Evolutionary conservation across 73 alveolate species (phyloP).

Genomic region (Paramecium primaurelia): DNA sequence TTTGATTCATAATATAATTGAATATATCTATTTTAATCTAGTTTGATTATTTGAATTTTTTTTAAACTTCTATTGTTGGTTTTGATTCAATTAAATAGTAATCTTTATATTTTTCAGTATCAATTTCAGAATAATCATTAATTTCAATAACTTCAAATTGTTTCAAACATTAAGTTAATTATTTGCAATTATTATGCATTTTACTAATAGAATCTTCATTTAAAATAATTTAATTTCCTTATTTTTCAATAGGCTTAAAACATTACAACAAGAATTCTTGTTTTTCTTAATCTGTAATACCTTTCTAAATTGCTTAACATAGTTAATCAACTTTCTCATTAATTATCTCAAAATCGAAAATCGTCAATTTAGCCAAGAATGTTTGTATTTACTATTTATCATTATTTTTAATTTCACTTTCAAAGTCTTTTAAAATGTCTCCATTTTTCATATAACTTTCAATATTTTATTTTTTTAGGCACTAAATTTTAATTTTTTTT

Average conservation of each 20-base stretch:
- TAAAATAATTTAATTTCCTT: not conserved
- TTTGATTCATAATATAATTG: not conserved
- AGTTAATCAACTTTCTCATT: not conserved
- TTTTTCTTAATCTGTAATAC: not conserved
- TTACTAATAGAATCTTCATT: not conserved
- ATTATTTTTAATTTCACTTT: not conserved
- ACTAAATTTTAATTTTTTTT: not conserved
- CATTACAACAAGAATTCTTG: not conserved
- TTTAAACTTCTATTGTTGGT: not conserved
- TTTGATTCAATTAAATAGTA: not conserved
- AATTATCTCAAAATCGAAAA: not conserved
- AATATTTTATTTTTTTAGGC: not conserved
- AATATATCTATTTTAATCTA: not conserved
- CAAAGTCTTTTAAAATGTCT: not conserved
- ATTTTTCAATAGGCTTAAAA: not conserved
- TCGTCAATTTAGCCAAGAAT: not conserved
- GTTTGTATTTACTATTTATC: not conserved
- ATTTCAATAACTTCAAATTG: not conserved
- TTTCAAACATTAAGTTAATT: not conserved
- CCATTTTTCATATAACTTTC: not conserved
- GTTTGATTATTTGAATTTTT: too few relatives aligned
- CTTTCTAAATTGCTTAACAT: not conserved
- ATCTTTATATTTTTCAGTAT: not conserved
- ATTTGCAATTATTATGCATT: not conserved
- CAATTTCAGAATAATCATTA: not conserved